Conservation (phyloP, 140 eudicot species). For the Stevia rebaudiana region DNA sequence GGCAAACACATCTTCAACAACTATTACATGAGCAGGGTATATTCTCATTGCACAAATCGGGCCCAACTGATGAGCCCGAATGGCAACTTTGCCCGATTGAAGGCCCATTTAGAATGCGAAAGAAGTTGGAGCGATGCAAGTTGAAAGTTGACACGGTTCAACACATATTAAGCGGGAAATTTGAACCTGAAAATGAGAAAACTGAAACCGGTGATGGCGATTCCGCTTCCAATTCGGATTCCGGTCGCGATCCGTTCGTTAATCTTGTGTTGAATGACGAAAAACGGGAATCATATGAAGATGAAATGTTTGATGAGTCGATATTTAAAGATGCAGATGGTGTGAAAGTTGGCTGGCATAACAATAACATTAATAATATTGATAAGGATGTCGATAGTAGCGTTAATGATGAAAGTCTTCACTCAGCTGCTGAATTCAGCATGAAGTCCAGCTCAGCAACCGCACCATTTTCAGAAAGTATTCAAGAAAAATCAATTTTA, state of each 20-base stretch:
- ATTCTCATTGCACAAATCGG: slow-evolving; percentile 55
- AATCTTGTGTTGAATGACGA: slow-evolving; percentile 46
- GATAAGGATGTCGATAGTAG: slow-evolving; percentile 87
- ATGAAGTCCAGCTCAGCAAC: slow-evolving; percentile 60
- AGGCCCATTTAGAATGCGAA: slow-evolving; percentile 96
- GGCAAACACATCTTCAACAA: slow-evolving; percentile 96
- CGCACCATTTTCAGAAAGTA: slow-evolving; percentile 59
- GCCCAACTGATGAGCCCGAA: slow-evolving; percentile 45
- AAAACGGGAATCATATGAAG: slow-evolving; percentile 45
- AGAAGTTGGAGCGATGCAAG: slow-evolving; percentile 85
- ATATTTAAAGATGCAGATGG: slow-evolving; percentile 58
- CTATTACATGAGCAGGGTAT: slow-evolving; percentile 94
- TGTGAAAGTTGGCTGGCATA: slow-evolving; percentile 56
- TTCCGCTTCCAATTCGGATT: slow-evolving; percentile 43
- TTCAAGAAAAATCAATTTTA: slow-evolving; percentile 51
- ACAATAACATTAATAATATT: no score
- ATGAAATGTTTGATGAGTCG: slow-evolving; percentile 60
- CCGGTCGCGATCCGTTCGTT: slow-evolving; percentile 32
- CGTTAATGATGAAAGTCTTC: slow-evolving; percentile 72
- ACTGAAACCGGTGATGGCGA: slow-evolving; percentile 40
- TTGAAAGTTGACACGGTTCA: slow-evolving; percentile 61
- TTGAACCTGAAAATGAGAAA: slow-evolving; percentile 60
- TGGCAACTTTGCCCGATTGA: slow-evolving; percentile 99
- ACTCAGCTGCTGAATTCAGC: slow-evolving; percentile 82
- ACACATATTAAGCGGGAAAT: slow-evolving; percentile 54